Evolutionary conservation across 208 protist species (phyloP), one percentile per base, ranked within the genome.

Genomic region (Leishmania turanica): DNA sequence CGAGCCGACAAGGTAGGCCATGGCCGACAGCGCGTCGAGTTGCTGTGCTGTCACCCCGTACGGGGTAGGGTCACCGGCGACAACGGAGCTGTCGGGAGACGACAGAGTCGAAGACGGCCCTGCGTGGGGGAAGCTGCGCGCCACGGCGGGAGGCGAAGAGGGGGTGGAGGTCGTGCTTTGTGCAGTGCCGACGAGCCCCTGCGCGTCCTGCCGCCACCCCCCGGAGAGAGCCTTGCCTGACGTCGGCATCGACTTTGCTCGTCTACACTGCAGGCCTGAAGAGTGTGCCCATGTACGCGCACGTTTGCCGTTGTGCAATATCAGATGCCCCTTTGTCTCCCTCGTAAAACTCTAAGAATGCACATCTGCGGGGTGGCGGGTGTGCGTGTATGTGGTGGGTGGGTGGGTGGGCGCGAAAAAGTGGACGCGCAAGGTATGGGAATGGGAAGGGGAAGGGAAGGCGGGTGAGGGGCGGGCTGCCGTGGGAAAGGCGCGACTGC

Each of bases 1-100:
- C 7, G 90, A 94, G 49, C 88, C 91, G 31, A 94, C 75, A 73
- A 93, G 74, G 78, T 92, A 93, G 40, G 90, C 91, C 75, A 92
- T 81, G 19, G 90, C 88, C 13, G 93, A 84, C 37, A 96, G 85
- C 71, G 86, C 89, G 21, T 94, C 93, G 27, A 92, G 68, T 70
- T 89, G 77, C 58, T 66, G 74, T 24, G 27, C 11, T 4, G 84
- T 84, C 42, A 90, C 24, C 0, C 71, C 78, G 54, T 89, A 79
- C 5, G 74, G 77, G 17, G 79, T 84, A 21, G 45, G 51, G 71
- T 51, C 13, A n/a, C 15, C 40, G 31, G 53, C 49, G 19, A 31
- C 54, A 77, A n/a, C 73, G 15, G 40, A 40, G 51, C 27, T 34
- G 31, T 21, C 73, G 13, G 47, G 19, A 21, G 74, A 24, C 42